These are phyloP conservation scores for Apiospora malaysiana DNA, from an alignment of 2,329 filamentous ascomycete species.

Conservation along the genomic window DNA sequence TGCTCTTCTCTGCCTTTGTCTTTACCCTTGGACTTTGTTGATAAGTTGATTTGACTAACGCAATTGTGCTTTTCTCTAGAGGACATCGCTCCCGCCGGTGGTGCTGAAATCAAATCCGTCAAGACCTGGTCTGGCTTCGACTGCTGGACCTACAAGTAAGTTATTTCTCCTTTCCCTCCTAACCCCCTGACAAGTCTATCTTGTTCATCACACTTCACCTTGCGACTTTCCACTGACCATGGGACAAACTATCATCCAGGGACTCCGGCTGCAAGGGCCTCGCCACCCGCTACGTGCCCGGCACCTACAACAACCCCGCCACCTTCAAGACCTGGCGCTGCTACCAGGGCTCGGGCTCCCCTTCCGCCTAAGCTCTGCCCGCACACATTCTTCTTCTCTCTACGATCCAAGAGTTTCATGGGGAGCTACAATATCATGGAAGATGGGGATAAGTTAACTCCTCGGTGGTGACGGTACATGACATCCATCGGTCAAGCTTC, in stretches of 20 bases:
- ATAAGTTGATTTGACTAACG: no score
- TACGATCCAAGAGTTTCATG: not conserved
- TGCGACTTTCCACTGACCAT: not conserved
- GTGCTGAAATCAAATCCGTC: not conserved
- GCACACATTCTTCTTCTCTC: not conserved
- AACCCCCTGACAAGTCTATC: no score
- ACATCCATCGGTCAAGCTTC: not conserved
- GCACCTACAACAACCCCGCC: not conserved
- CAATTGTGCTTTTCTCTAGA: not conserved
- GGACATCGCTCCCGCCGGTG: not conserved
- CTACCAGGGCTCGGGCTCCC: not conserved
- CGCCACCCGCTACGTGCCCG: not conserved
- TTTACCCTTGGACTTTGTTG: no score
- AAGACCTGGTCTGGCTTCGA: not conserved
- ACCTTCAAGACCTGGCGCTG: not conserved
- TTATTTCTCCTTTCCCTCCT: not conserved
- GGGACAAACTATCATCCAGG: not conserved
- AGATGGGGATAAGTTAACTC: not conserved
- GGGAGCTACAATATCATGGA: not conserved
- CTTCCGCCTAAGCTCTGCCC: not conserved
- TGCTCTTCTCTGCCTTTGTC: no score
- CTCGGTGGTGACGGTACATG: not conserved
- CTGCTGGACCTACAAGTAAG: constrained; percentile 16
- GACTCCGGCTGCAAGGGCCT: not conserved
- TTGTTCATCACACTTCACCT: not conserved